Percentiles rank a stretch among this genome's conserved stretches.
Evolutionary conservation across 257 asterid species (phyloP).

Genomic region (Cruciata laevipes): DNA sequence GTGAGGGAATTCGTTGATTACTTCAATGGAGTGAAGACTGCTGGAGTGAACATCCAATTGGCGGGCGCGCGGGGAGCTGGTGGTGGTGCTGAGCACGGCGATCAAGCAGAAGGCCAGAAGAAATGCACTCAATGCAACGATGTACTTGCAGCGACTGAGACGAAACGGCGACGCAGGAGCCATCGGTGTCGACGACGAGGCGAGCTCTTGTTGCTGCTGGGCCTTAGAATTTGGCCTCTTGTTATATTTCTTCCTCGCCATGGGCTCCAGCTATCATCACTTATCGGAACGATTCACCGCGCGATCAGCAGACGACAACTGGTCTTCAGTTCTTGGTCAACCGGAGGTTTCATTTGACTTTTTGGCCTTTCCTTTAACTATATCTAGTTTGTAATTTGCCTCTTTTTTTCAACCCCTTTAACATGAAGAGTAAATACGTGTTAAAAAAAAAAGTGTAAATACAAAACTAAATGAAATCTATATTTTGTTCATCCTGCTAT

Average conservation of each 20-base stretch:
- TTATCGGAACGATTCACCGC: conserved; percentile 6
- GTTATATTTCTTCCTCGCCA: conserved; percentile 43
- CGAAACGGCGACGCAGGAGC: conserved; percentile 26
- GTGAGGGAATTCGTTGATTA: conserved; percentile 74
- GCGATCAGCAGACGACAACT: background rate
- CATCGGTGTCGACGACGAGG: conserved; percentile 19
- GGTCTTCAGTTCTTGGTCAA: background rate
- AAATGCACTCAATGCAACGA: conserved; percentile 29
- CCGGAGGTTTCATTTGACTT: background rate
- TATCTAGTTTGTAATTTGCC: background rate
- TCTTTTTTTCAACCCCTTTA: no score
- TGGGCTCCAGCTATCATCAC: conserved; percentile 15
- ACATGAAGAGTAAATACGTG: no score
- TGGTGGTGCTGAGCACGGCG: conserved; percentile 28
- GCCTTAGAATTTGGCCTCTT: conserved; percentile 29
- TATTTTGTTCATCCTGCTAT: no score
- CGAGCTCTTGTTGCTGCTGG: conserved; percentile 19
- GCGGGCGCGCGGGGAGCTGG: conserved; percentile 21
- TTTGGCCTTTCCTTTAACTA: background rate
- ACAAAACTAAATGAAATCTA: no score
- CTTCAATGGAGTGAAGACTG: conserved; percentile 47
- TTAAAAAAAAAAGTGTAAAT: no score
- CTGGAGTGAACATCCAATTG: conserved; percentile 22
- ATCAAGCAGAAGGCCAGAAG: conserved; percentile 23
- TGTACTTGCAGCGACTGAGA: conserved; percentile 26